phyloP scores from a whole-genome alignment of 2,329 filamentous ascomycete genomes.

The Sclerotinia minor region DNA sequence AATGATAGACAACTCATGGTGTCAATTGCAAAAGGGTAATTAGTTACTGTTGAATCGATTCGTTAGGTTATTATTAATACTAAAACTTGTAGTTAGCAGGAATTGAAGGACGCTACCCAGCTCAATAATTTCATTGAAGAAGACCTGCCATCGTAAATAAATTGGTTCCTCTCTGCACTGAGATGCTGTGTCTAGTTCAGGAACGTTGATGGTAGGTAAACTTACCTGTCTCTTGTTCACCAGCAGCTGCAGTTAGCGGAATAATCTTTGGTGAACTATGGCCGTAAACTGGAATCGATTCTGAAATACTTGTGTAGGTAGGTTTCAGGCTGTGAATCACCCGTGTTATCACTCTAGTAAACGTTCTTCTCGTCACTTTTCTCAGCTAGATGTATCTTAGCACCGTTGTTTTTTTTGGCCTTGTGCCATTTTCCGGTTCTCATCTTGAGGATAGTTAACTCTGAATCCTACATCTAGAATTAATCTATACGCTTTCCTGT shows the following conservation, averaged over 20 bases:
- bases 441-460: not conserved
- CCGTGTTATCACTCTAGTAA: too few species aligned
- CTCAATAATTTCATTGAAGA: not conserved
- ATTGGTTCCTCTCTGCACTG: not conserved
- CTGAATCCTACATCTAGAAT: too few species aligned
- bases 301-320: not conserved
- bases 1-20: too few species aligned
- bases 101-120: not conserved
- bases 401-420: not conserved
- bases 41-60: not conserved
- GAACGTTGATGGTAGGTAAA: not conserved
- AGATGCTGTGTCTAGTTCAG: not conserved
- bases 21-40: too few species aligned
- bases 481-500: too few species aligned
- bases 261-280: not conserved
- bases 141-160: not conserved
- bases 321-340: too few species aligned
- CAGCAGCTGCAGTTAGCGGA: too few species aligned
- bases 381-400: not conserved
- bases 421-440: not conserved
- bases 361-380: not conserved
- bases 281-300: not conserved
- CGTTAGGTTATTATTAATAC: not conserved
- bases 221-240: not conserved
- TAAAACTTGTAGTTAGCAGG: not conserved